A percentile compares a stretch with the other conserved stretches of the same genome.
phyloP scores from a whole-genome alignment of 2,329 filamentous ascomycete genomes.

The Daldinia eschscholtzii region DNA sequence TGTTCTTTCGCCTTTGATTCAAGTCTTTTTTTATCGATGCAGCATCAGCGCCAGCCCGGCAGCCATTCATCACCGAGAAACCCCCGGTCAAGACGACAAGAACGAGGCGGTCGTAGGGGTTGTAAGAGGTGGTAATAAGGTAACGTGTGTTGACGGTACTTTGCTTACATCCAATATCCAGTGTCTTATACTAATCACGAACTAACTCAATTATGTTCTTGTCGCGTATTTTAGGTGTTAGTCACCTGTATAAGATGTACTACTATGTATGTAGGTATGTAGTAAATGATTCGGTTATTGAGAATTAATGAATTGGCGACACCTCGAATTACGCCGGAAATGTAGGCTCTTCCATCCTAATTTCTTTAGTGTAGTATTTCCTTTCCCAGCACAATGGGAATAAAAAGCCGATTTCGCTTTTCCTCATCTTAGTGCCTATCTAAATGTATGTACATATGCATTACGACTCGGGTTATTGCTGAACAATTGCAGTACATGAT shows the following conservation, averaged over 20 bases:
- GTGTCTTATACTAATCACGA: too few relatives aligned
- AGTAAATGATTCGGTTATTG: neutral
- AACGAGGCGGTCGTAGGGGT: constrained; percentile 7
- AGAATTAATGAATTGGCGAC: constrained; percentile 8
- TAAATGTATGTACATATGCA: constrained; percentile 29
- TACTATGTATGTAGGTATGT: neutral
- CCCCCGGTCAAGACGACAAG: constrained; percentile 28
- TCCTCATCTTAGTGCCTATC: constrained; percentile 27
- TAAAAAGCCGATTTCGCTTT: constrained; percentile 39
- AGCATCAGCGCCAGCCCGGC: constrained; percentile 24
- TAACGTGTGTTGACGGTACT: neutral
- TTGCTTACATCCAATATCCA: neutral
- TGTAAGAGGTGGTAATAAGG: neutral
- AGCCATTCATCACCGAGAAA: constrained; percentile 40
- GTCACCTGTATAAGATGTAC: neutral
- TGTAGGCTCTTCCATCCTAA: constrained; percentile 25
- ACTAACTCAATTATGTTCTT: too few relatives aligned
- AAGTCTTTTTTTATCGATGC: constrained; percentile 38
- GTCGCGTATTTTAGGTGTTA: neutral
- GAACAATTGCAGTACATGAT: constrained; percentile 4
- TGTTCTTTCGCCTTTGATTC: constrained; percentile 1
- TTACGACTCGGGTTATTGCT: constrained; percentile 21
- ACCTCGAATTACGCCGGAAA: constrained; percentile 18
- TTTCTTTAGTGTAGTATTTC: constrained; percentile 30
- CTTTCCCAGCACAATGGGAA: constrained; percentile 37